Conservation (phyloP, 2,329 filamentous ascomycete genomes). For the Talaromyces atroroseus region DNA sequence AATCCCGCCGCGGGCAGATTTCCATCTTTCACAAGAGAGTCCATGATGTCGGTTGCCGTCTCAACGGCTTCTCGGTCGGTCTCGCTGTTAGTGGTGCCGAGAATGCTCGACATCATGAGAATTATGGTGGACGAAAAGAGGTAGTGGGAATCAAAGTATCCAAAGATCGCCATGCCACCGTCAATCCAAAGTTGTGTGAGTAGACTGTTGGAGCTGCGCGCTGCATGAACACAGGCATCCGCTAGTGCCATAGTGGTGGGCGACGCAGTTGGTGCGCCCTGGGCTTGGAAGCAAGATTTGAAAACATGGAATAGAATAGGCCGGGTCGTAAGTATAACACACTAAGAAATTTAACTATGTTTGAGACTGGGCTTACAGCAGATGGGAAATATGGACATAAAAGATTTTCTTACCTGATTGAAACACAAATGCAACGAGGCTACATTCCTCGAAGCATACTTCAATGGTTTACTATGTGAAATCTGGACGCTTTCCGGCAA, state of each 20-base stretch:
- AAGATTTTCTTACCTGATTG: constrained; percentile 10
- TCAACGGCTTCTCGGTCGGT: constrained; percentile 15
- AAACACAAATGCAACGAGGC: constrained; percentile 16
- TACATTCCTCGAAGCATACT: constrained; percentile 14
- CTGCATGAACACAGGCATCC: constrained; percentile 15
- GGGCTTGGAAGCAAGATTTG: constrained; percentile 14
- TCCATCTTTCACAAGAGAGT: constrained; percentile 15
- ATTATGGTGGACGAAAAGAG: constrained; percentile 17
- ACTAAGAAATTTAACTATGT: background rate
- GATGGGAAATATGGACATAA: background rate
- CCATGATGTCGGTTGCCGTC: constrained; percentile 15
- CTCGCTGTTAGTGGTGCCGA: constrained; percentile 11
- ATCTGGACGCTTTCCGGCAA: constrained; percentile 14
- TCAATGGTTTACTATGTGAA: constrained; percentile 7
- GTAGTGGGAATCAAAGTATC: constrained; percentile 16
- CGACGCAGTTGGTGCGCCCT: constrained; percentile 8
- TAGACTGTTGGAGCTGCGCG: constrained; percentile 15
- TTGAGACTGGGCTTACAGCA: background rate
- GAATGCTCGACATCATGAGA: constrained; percentile 16
- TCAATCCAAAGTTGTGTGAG: constrained; percentile 19
- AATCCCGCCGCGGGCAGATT: constrained; percentile 15
- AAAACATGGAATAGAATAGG: constrained; percentile 15
- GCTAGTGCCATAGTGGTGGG: constrained; percentile 15
- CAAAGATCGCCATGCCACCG: constrained; percentile 14
- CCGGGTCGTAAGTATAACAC: constrained; percentile 15